phyloP scores from a whole-genome alignment of 1,284 basidiomycete species.

The Cutaneotrichosporon mucoides region DNA sequence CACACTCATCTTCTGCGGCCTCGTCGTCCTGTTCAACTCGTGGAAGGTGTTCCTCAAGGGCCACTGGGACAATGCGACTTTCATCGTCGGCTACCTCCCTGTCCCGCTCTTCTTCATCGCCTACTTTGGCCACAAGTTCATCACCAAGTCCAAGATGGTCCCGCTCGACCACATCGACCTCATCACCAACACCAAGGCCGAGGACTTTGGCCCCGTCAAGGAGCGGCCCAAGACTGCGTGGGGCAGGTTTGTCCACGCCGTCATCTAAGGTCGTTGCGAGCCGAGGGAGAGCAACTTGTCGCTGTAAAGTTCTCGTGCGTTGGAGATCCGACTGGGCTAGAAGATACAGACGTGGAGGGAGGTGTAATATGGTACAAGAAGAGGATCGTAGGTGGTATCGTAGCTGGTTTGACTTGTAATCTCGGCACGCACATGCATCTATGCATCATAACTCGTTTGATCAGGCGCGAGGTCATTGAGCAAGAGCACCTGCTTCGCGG shows the following conservation, averaged over 20 bases:
- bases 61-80: conserved; percentile 12
- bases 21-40: conserved; percentile 6
- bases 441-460: no score
- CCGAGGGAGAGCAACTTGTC: no score
- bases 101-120: conserved; percentile 23
- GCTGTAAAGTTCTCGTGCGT: no score
- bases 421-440: no score
- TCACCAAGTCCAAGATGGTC: conserved; percentile 29
- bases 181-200: conserved; percentile 18
- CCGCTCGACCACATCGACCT: conserved; percentile 32
- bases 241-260: conserved; percentile 7
- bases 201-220: conserved; percentile 4
- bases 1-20: conserved; percentile 33
- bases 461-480: no score
- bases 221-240: conserved; percentile 1
- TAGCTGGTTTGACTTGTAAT: no score
- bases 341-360: no score
- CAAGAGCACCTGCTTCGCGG: no score
- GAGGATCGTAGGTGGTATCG: no score
- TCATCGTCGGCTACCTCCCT: conserved; percentile 18
- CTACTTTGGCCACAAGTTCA: conserved; percentile 50
- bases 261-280: conserved; percentile 17
- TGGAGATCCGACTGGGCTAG: no score
- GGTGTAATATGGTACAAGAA: no score
- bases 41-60: conserved; percentile 16